A percentile compares a stretch with the other conserved stretches of the same genome.
Evolutionary conservation across 257 asterid genomes (phyloP).

Genomic region (Schizonepeta tenuifolia): DNA sequence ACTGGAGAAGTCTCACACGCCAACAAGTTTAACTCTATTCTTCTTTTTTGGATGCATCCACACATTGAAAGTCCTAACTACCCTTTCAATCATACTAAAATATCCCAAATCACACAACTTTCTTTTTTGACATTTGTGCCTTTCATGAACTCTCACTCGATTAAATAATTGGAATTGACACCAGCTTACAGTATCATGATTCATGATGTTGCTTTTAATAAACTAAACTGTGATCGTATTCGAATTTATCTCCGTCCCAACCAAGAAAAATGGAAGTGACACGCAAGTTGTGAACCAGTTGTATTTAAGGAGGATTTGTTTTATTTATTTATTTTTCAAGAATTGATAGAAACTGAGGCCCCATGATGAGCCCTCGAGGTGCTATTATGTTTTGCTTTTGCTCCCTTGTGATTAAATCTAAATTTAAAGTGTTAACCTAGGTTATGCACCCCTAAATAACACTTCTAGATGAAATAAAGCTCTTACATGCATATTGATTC

Average conservation of each 20-base stretch:
- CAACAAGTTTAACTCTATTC: conserved; percentile 44
- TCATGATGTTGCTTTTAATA: too few relatives aligned
- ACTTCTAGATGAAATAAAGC: conserved; percentile 21
- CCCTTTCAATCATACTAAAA: conserved; percentile 35
- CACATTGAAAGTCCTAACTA: conserved; percentile 31
- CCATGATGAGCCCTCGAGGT: conserved; percentile 62
- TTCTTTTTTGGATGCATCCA: conserved; percentile 41
- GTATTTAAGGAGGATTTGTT: neutral
- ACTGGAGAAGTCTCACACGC: conserved; percentile 60
- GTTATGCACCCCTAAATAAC: conserved; percentile 20
- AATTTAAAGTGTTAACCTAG: conserved; percentile 32
- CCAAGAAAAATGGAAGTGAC: neutral
- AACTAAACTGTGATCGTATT: too few relatives aligned
- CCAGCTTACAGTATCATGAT: neutral
- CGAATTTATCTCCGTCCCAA: neutral
- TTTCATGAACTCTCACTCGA: conserved; percentile 7
- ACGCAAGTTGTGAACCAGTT: neutral
- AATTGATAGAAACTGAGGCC: conserved; percentile 42
- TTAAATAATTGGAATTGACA: neutral
- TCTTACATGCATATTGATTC: neutral
- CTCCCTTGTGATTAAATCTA: conserved; percentile 34
- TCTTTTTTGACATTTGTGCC: conserved; percentile 3
- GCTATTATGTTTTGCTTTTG: conserved; percentile 50
- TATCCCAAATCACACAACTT: conserved; percentile 15
- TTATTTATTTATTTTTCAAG: neutral